phyloP scores from a whole-genome alignment of 352 stramenopile genomes.

The Phytophthora quininea region DNA sequence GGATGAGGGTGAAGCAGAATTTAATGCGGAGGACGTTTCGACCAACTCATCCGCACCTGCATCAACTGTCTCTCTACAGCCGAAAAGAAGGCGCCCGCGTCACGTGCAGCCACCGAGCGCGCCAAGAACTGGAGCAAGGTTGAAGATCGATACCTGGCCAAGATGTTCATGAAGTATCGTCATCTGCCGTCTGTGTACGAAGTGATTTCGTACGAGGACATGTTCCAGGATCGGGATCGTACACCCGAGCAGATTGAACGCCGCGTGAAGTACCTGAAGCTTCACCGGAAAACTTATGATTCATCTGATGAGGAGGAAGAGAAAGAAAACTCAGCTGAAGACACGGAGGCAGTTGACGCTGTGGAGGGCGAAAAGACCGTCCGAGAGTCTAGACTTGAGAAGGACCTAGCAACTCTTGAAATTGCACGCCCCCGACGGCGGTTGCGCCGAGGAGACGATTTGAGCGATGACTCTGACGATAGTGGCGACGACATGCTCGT shows the following conservation, averaged over 20 bases:
- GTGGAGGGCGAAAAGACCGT: slow-evolving; percentile 22
- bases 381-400: slow-evolving; percentile 27
- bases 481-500: slow-evolving; percentile 57
- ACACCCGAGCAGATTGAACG: slow-evolving; percentile 86
- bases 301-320: slow-evolving; percentile 68
- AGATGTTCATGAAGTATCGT: slow-evolving; percentile 78
- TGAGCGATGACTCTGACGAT: slow-evolving; percentile 41
- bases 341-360: slow-evolving; percentile 15
- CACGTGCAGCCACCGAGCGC: slow-evolving; percentile 48
- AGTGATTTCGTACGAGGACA: slow-evolving; percentile 90
- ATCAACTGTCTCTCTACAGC: slow-evolving; percentile 16
- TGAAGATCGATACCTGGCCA: slow-evolving; percentile 82
- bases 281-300: slow-evolving; percentile 76
- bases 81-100: slow-evolving; percentile 35
- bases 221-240: slow-evolving; percentile 88
- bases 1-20: slow-evolving; percentile 38
- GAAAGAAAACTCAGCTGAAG: slow-evolving; percentile 33
- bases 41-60: slow-evolving; percentile 13
- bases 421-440: slow-evolving; percentile 43
- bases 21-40: slow-evolving; percentile 14
- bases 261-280: slow-evolving; percentile 82
- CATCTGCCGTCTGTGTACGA: slow-evolving; percentile 87
- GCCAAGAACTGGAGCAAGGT: slow-evolving; percentile 86
- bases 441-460: slow-evolving; percentile 49
- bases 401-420: slow-evolving; percentile 30